Conservation (phyloP, 2,329 filamentous ascomycete species). For the Myriangium duriaei region DNA sequence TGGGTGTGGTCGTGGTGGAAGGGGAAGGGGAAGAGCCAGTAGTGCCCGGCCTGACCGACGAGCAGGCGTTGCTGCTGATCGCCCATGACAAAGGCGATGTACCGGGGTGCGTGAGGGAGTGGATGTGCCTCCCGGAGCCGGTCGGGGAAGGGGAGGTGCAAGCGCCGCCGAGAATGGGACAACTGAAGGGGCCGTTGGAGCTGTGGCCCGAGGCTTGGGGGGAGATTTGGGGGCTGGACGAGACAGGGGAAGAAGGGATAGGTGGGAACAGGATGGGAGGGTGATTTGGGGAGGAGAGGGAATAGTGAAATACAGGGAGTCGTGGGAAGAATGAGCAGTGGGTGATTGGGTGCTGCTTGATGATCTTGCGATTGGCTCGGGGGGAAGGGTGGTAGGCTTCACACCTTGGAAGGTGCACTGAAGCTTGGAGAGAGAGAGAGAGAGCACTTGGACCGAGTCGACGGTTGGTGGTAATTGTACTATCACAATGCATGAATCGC, state of each 20-base stretch:
- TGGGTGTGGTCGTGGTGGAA: too few relatives aligned
- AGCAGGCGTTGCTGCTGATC: slow-evolving; percentile 81
- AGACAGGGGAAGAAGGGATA: slow-evolving; percentile 13
- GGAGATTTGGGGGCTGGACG: slow-evolving; percentile 52
- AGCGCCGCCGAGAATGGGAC: slow-evolving; percentile 49
- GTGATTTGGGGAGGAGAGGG: not conserved
- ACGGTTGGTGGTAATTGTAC: too few relatives aligned
- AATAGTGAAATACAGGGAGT: not conserved
- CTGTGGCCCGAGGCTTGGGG: slow-evolving; percentile 47
- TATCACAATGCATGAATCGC: too few relatives aligned
- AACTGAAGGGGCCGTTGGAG: slow-evolving; percentile 48
- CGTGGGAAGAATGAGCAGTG: not conserved
- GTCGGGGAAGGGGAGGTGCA: slow-evolving; percentile 37
- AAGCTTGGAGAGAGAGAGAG: too few relatives aligned
- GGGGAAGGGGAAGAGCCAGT: not conserved
- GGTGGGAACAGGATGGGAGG: not conserved
- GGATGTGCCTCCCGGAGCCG: slow-evolving; percentile 72
- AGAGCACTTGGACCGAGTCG: too few relatives aligned
- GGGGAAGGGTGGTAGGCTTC: too few relatives aligned
- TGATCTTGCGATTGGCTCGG: too few relatives aligned
- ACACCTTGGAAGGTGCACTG: too few relatives aligned
- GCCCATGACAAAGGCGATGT: slow-evolving; percentile 87
- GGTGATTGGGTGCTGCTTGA: not conserved
- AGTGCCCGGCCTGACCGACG: slow-evolving; percentile 44
- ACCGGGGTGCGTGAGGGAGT: slow-evolving; percentile 68